These are phyloP conservation scores for Sedum album DNA, from an alignment of 164 flowering plant species.

Conservation along the genomic window DNA sequence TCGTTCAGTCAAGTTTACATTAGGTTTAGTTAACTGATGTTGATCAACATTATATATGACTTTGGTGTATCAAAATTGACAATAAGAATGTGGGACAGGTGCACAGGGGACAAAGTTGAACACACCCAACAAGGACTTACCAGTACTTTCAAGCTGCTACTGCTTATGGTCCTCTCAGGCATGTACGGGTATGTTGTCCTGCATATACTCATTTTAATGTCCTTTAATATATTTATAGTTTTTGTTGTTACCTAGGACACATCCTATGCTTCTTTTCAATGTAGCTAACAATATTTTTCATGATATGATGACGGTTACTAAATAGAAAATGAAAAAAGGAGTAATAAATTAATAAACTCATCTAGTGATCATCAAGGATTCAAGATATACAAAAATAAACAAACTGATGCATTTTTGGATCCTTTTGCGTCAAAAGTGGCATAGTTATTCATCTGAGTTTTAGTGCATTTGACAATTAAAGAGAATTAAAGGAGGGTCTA, in stretches of 20 bases:
- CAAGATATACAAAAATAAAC: too few species aligned
- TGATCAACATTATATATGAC: too few species aligned
- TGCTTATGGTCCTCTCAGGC: background rate
- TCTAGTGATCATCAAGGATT: too few species aligned
- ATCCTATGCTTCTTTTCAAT: background rate
- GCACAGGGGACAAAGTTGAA: background rate
- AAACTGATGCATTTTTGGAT: too few species aligned
- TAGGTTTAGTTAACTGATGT: too few species aligned
- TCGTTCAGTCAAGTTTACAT: too few species aligned
- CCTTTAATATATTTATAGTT: too few species aligned
- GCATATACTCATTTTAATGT: background rate
- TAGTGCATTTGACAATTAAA: conserved; percentile 25
- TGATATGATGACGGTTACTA: too few species aligned
- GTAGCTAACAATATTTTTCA: too few species aligned
- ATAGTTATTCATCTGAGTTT: conserved; percentile 35
- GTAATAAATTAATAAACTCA: too few species aligned
- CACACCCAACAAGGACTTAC: background rate
- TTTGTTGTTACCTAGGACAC: background rate
- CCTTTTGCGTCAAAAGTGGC: conserved; percentile 50
- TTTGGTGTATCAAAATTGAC: too few species aligned
- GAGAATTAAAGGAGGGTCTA: conserved; percentile 9
- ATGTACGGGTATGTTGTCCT: background rate
- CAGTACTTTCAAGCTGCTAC: background rate
- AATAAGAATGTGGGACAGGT: background rate
- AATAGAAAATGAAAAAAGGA: too few species aligned